Base-by-base conservation (phyloP, 257 asterid genomes). In the Lantana camara region DNA sequence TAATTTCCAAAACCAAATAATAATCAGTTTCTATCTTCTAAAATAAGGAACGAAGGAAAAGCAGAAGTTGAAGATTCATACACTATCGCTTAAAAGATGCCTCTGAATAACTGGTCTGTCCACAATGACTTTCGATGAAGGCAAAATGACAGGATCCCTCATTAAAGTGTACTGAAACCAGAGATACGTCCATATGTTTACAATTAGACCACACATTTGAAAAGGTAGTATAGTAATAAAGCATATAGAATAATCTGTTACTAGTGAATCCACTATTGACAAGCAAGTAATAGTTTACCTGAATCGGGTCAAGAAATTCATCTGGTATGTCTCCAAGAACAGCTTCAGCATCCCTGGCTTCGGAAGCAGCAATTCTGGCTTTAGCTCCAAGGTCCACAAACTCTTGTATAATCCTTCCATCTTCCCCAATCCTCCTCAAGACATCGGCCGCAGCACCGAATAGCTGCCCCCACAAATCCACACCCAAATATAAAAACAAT, bases 261-360 rank as follows among this genome's bases (percentile, higher is more conserved):
- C 16, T n/a, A 23, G 2, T 20, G 34, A 47, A 64, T 27, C 51
- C 20, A 15, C 24, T 3, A 42, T 12, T 29, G 60, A n/a, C 32
- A 34, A 15, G 4, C 16, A 66, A 48, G 42, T 11, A 44, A 46
- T 9, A 8, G 60, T 69, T 50, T 72, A 90, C 99, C 89, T 94
- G 99, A 77, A 94, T 94, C 19, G 99, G 99, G 67, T 94, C 99
- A 5, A 94, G 95, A 86, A 90, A 90, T 78, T 94, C 99, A 57
- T 90, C 99, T n/a, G 99, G 99, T 74, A 94, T 83, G 70, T 94
- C 99, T 64, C 99, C 97, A 9, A 94, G 99, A 64, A 86, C 80
- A 71, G 97, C 96, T 73, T 94, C 99, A 19, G 96, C 84, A 11
- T 94, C 97, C 93, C 75, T 80, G 58, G 99, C 99, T 59, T 88